phyloP scores from a whole-genome alignment of 257 asterid species.

The Fraxinus cuspidata region DNA sequence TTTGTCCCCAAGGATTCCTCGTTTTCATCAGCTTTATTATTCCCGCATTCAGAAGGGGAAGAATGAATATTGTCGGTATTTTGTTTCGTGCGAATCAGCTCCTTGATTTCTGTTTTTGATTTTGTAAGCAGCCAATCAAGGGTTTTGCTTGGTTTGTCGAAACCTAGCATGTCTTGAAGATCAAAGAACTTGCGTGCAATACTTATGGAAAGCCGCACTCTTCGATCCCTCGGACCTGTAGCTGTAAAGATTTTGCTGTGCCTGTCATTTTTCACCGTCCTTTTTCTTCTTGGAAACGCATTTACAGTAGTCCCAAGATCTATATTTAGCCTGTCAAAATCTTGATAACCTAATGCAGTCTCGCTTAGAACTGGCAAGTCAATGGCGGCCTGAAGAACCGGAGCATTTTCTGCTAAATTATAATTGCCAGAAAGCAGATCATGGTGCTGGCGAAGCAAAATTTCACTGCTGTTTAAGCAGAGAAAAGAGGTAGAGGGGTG shows the following conservation, averaged over 20 bases:
- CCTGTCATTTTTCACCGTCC: slow-evolving; percentile 46
- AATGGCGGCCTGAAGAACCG: slow-evolving; percentile 22
- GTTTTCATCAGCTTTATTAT: background rate
- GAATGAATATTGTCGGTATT: slow-evolving; percentile 2
- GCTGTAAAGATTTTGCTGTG: slow-evolving; percentile 84
- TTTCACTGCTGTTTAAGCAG: slow-evolving; percentile 35
- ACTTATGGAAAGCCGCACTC: slow-evolving; percentile 85
- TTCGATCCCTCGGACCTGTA: slow-evolving; percentile 78
- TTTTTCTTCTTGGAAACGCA: slow-evolving; percentile 18
- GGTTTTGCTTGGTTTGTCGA: slow-evolving; percentile 86
- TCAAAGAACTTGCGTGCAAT: slow-evolving; percentile 83
- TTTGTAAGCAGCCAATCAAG: slow-evolving; percentile 81
- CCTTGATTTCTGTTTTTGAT: slow-evolving; percentile 69
- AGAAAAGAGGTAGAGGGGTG: slow-evolving; percentile 24
- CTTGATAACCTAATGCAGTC: background rate
- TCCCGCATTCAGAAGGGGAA: slow-evolving; percentile 39
- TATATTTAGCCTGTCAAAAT: slow-evolving; percentile 3
- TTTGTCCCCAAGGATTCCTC: slow-evolving; percentile 5
- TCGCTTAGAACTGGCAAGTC: slow-evolving; percentile 18
- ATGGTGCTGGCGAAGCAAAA: slow-evolving; percentile 40
- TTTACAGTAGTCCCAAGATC: slow-evolving; percentile 11
- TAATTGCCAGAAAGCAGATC: slow-evolving; percentile 35
- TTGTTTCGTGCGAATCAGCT: slow-evolving; percentile 40
- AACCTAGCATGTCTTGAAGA: slow-evolving; percentile 79
- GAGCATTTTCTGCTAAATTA: slow-evolving; percentile 22